phyloP scores from a whole-genome alignment of 495 filamentous ascomycete genomes.

The Zalerion maritima region DNA sequence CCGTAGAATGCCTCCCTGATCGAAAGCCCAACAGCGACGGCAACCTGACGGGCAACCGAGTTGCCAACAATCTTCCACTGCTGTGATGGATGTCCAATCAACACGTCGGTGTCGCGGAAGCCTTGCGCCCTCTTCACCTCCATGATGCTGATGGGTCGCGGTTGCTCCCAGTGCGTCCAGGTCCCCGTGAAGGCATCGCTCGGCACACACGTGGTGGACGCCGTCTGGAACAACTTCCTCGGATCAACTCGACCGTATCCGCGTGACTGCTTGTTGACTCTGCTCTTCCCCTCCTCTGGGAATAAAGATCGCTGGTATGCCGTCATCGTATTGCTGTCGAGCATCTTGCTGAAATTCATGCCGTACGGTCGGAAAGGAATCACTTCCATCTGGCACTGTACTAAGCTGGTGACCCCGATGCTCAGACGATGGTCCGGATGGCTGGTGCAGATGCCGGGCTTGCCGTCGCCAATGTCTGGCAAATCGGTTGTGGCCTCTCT shows the following conservation, averaged over 20 bases:
- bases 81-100: constrained; percentile 36
- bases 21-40: constrained; percentile 44
- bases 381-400: constrained; percentile 18
- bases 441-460: constrained; percentile 34
- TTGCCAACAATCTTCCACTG: constrained; percentile 56
- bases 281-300: constrained; percentile 5
- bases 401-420: constrained; percentile 11
- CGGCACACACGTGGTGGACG: constrained; percentile 33
- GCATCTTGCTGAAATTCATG: constrained; percentile 31
- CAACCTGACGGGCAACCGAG: constrained; percentile 49
- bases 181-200: constrained; percentile 32
- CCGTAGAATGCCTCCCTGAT: constrained; percentile 51
- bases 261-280: constrained; percentile 9
- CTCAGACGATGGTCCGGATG: constrained; percentile 50
- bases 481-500: constrained; percentile 40
- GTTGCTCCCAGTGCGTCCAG: constrained; percentile 45
- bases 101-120: constrained; percentile 49
- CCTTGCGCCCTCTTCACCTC: constrained; percentile 53
- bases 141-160: constrained; percentile 40
- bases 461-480: constrained; percentile 41
- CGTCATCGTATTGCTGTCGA: constrained; percentile 23
- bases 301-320: constrained; percentile 20
- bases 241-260: constrained; percentile 39
- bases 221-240: constrained; percentile 36
- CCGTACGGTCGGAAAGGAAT: constrained; percentile 31